These are phyloP conservation scores for Ilyonectria sp. DNA, from an alignment of 2,329 filamentous ascomycete genomes.

Conservation along the genomic window DNA sequence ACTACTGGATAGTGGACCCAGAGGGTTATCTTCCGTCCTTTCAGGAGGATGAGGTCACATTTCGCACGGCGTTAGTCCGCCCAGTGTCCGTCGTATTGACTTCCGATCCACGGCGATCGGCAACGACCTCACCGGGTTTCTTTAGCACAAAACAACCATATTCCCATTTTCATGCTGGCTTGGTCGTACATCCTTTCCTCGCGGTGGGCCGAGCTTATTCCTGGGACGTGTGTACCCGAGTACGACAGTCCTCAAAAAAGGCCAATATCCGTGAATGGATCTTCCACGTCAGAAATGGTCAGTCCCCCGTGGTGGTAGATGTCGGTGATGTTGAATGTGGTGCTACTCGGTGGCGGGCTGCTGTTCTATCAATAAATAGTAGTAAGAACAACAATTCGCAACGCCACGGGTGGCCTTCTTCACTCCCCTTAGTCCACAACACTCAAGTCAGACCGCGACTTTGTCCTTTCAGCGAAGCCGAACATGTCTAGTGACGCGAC, in stretches of 20 bases:
- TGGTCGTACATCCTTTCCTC: slow-evolving; percentile 52
- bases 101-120: too few relatives aligned
- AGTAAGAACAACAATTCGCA: slow-evolving; percentile 46
- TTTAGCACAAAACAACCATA: too few relatives aligned
- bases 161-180: slow-evolving; percentile 44
- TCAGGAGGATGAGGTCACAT: too few relatives aligned
- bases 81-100: too few relatives aligned
- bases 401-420: slow-evolving; percentile 35
- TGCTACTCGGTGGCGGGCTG: slow-evolving; percentile 49
- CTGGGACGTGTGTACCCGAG: slow-evolving; percentile 32
- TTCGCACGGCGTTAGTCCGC: too few relatives aligned
- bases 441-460: slow-evolving; percentile 3
- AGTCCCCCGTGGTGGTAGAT: slow-evolving; percentile 25
- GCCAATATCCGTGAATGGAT: background rate
- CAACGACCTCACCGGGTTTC: too few relatives aligned
- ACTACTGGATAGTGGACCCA: background rate
- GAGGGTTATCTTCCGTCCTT: too few relatives aligned
- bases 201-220: slow-evolving; percentile 51
- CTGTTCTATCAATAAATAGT: slow-evolving; percentile 43
- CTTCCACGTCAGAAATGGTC: background rate
- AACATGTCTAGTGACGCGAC: background rate
- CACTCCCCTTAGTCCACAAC: slow-evolving; percentile 32
- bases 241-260: background rate
- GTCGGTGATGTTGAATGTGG: slow-evolving; percentile 45
- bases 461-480: slow-evolving; percentile 10